These are phyloP conservation scores for Prorocentrum cordatum DNA, from an alignment of 169 alveolate species.

Conservation along the genomic window DNA sequence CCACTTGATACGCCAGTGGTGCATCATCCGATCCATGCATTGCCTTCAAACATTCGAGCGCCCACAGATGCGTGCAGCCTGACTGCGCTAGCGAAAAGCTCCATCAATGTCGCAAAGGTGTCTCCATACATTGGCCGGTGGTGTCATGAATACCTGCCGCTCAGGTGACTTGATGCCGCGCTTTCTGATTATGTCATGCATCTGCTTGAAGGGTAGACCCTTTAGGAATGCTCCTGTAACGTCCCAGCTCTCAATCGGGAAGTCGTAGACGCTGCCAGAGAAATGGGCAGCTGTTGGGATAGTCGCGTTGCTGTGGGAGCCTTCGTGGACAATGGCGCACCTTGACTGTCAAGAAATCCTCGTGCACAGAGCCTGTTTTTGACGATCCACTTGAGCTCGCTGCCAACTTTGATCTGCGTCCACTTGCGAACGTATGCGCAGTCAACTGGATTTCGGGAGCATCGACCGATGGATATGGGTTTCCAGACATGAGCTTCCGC, in stretches of 20 bases:
- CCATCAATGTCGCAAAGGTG: background rate
- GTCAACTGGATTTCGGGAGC: no score
- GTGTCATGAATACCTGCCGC: background rate
- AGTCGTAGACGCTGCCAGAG: background rate
- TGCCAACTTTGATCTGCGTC: background rate
- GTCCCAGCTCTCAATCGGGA: background rate
- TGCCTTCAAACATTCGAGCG: background rate
- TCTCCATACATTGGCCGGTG: background rate
- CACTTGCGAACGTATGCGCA: background rate
- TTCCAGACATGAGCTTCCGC: no score
- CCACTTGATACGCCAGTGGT: background rate
- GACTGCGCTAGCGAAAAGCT: background rate
- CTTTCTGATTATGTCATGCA: background rate
- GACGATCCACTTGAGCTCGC: background rate
- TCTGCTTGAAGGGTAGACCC: background rate
- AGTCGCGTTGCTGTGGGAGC: background rate
- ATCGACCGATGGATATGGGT: no score
- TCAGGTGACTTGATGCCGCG: background rate
- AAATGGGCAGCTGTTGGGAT: background rate
- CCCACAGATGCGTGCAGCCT: background rate
- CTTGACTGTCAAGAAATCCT: background rate
- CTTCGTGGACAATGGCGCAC: background rate
- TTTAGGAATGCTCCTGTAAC: background rate
- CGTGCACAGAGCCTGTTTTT: background rate
- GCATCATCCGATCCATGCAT: slow-evolving; percentile 14